Base-by-base conservation (phyloP, 2,329 filamentous ascomycete species). In the Cladophialophora bantiana region DNA sequence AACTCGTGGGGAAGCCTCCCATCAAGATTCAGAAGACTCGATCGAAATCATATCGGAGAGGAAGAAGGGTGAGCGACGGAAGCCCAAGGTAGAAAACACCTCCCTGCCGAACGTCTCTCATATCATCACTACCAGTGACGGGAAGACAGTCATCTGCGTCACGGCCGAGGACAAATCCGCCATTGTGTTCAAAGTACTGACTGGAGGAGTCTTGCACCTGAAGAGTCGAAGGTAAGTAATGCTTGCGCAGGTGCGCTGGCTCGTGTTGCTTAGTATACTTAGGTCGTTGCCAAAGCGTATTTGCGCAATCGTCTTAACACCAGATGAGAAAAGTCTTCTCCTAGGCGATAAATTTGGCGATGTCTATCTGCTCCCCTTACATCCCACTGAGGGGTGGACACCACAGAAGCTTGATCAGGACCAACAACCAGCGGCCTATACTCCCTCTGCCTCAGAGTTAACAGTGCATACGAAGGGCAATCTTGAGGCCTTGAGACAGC, bases 281-380 rank as follows among this genome's bases (percentile, higher is more conserved):
- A 94, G 93, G 78, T 81, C 80, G 66, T 96, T 98, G 91, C 92
- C 93, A 45, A 98, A 97, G 81, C 89, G 93, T 40, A 93, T 94
- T 12, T 94, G 90, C 75, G 88, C 91, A 40, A 82, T 98, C 65
- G 81, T 85, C 59, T 79, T 97, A 60, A 88, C 90, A 7, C 82
- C 86, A 45, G 89, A 94, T 75, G 84, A 87, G 68, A 83, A 84
- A 52, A 91, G 88, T 7, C 92, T 99, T 69, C 80, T 98, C 65
- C 89, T 88, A 68, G 94, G 89, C 60, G 95, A 99, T 82, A 99
- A 99, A 78, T 98, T 98, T 75, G 95, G 95, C 71, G 95, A 99
- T 77, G 94, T 97, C 68, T 98, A 97, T 79, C 87, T 91, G 10
- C 80, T 99, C 7, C 94, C 95, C 13, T 83, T 98, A 2, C 77